These are phyloP conservation scores for Hypericum androsaemum DNA, from an alignment of 345 rosid species.

Conservation along the genomic window DNA sequence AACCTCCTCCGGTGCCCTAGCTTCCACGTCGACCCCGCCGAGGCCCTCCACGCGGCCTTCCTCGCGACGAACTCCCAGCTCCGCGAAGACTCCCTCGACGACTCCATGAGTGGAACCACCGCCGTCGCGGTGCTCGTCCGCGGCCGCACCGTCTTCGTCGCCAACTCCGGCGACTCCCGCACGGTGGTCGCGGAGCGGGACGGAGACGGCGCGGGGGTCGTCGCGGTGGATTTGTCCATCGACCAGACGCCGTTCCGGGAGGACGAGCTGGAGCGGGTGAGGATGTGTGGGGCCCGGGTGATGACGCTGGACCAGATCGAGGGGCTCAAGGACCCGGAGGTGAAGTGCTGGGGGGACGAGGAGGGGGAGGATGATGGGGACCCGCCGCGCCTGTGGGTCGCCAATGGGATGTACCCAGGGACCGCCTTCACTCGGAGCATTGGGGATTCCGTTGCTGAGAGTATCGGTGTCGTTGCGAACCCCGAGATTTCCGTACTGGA, in stretches of 20 bases:
- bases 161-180: constrained; percentile 87
- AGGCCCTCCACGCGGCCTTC: constrained; percentile 65
- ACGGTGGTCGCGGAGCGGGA: constrained; percentile 80
- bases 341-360: constrained; percentile 94
- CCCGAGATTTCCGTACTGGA: constrained; percentile 88
- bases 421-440: constrained; percentile 96
- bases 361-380: constrained; percentile 86
- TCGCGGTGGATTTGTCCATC: constrained; percentile 76
- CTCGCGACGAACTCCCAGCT: constrained; percentile 62
- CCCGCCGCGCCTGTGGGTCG: constrained; percentile 94
- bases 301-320: constrained; percentile 95
- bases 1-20: constrained; percentile 59
- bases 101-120: constrained; percentile 95
- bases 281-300: constrained; percentile 87
- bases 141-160: constrained; percentile 66
- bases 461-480: constrained; percentile 90
- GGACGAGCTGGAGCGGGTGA: constrained; percentile 85
- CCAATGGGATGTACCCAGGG: constrained; percentile 95
- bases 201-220: constrained; percentile 66
- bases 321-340: constrained; percentile 88
- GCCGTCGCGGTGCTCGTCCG: constrained; percentile 83
- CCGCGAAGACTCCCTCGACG: constrained; percentile 66
- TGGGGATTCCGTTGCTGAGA: constrained; percentile 88
- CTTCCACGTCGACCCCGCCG: constrained; percentile 57
- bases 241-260: constrained; percentile 88